phyloP scores from a whole-genome alignment of 2,329 filamentous ascomycete genomes.

The Ascochyta koolunga region DNA sequence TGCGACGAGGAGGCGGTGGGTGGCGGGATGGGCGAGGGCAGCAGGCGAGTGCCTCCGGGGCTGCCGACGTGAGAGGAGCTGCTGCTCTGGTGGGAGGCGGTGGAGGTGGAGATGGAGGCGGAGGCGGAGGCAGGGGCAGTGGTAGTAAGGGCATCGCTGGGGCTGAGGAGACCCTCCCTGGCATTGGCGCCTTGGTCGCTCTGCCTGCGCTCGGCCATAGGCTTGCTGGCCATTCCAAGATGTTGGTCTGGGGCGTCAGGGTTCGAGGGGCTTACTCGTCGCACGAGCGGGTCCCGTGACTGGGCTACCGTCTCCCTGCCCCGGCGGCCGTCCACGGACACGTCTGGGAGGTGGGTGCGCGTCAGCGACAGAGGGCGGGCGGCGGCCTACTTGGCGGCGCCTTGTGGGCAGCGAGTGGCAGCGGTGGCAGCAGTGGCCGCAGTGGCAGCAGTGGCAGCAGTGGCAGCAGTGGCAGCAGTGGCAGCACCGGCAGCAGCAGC shows the following conservation, averaged over 20 bases:
- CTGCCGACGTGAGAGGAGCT: conserved; percentile 15
- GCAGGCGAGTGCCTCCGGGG: conserved; percentile 25
- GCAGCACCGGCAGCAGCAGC: no score
- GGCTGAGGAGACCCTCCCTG: conserved; percentile 23
- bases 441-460: no score
- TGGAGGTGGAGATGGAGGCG: conserved; percentile 19
- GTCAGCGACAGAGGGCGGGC: conserved; percentile 15
- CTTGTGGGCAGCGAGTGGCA: conserved; percentile 16
- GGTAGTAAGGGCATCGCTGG: conserved; percentile 23
- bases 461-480: no score
- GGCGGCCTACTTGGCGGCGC: conserved; percentile 7
- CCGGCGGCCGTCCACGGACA: conserved; percentile 11
- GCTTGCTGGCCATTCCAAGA: conserved; percentile 37
- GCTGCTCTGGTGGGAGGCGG: conserved; percentile 16
- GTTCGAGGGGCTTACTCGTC: conserved; percentile 28
- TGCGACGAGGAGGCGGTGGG: conserved; percentile 41
- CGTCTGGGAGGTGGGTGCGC: conserved; percentile 10
- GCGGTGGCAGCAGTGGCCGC: background rate
- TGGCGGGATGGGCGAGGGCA: conserved; percentile 41
- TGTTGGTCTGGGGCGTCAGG: conserved; percentile 7
- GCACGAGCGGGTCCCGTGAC: conserved; percentile 23
- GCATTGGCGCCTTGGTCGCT: conserved; percentile 36
- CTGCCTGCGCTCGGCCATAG: conserved; percentile 38
- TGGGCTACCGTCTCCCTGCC: conserved; percentile 12
- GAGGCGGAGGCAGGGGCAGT: background rate